Conservation (phyloP, 2,329 filamentous ascomycete species). For the Neurospora crassa region DNA sequence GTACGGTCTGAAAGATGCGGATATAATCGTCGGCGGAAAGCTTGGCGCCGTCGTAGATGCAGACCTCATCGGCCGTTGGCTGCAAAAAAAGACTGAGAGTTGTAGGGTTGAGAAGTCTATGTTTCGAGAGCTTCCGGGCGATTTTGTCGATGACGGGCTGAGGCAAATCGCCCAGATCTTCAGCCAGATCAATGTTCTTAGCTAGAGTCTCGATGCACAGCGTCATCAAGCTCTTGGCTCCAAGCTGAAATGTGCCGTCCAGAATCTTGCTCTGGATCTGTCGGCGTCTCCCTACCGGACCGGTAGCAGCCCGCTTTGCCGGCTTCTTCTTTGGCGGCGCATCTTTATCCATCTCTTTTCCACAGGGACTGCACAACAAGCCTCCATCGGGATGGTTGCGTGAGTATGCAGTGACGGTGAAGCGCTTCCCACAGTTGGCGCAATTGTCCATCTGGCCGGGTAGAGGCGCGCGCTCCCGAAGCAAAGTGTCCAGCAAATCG, state of each 20-base stretch:
- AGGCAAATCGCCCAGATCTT: slow-evolving; percentile 52
- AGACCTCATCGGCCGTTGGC: slow-evolving; percentile 38
- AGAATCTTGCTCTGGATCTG: slow-evolving; percentile 76
- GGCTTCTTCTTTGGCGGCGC: slow-evolving; percentile 46
- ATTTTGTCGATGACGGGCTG: slow-evolving; percentile 47
- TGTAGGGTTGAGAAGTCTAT: slow-evolving; percentile 42
- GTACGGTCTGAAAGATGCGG: slow-evolving; percentile 68
- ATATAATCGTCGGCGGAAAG: slow-evolving; percentile 69
- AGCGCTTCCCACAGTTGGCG: slow-evolving; percentile 74
- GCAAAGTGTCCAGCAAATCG: slow-evolving; percentile 38
- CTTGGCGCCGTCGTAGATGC: slow-evolving; percentile 51
- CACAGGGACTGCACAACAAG: slow-evolving; percentile 74
- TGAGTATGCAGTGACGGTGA: slow-evolving; percentile 87
- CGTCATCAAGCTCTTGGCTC: slow-evolving; percentile 58
- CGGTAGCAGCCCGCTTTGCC: slow-evolving; percentile 42
- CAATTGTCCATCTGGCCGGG: slow-evolving; percentile 87
- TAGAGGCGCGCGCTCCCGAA: slow-evolving; percentile 43
- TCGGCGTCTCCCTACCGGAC: slow-evolving; percentile 51
- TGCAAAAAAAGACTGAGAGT: slow-evolving; percentile 50
- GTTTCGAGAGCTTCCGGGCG: slow-evolving; percentile 50
- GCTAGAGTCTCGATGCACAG: slow-evolving; percentile 54
- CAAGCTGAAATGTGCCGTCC: slow-evolving; percentile 59
- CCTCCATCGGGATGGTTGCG: slow-evolving; percentile 74
- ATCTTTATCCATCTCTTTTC: slow-evolving; percentile 59
- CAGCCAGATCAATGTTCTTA: slow-evolving; percentile 52